Evolutionary conservation across 176 grass and related monocot genomes (phyloP).

Genomic region (Bromus sterilis): DNA sequence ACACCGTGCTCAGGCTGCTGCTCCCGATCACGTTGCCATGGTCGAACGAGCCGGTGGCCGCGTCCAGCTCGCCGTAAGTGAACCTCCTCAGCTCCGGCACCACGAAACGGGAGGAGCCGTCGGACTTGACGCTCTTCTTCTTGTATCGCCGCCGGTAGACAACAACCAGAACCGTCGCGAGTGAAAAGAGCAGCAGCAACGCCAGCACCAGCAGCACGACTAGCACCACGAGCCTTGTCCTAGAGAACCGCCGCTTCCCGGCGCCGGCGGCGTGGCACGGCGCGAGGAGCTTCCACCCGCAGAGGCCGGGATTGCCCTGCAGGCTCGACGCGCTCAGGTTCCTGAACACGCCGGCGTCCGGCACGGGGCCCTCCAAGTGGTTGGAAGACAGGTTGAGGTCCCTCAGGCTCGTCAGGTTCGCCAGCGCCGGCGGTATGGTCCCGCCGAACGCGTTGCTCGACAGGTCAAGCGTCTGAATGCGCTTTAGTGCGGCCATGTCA

Average conservation of each 20-base stretch:
- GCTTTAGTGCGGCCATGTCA: slow-evolving; percentile 30
- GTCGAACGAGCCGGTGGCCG: slow-evolving; percentile 51
- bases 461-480: slow-evolving; percentile 50
- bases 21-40: slow-evolving; percentile 57
- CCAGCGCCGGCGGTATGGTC: slow-evolving; percentile 44
- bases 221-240: slow-evolving; percentile 33
- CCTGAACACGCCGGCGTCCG: slow-evolving; percentile 52
- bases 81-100: slow-evolving; percentile 70
- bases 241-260: slow-evolving; percentile 28
- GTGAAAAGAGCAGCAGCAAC: slow-evolving; percentile 30
- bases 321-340: slow-evolving; percentile 46
- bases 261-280: slow-evolving; percentile 23
- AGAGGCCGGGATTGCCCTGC: slow-evolving; percentile 63
- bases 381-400: slow-evolving; percentile 73
- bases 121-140: slow-evolving; percentile 8
- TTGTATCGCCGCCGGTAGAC: slow-evolving; percentile 17
- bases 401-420: slow-evolving; percentile 47
- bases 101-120: background rate
- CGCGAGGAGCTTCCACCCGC: slow-evolving; percentile 51
- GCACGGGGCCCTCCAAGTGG: slow-evolving; percentile 45
- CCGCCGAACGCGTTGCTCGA: slow-evolving; percentile 70
- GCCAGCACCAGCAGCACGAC: slow-evolving; percentile 31
- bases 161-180: background rate
- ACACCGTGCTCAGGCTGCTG: slow-evolving; percentile 82
- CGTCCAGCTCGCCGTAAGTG: slow-evolving; percentile 40